Conservation (phyloP, 2,329 filamentous ascomycete genomes). For the Sporothrix variecibatus region DNA sequence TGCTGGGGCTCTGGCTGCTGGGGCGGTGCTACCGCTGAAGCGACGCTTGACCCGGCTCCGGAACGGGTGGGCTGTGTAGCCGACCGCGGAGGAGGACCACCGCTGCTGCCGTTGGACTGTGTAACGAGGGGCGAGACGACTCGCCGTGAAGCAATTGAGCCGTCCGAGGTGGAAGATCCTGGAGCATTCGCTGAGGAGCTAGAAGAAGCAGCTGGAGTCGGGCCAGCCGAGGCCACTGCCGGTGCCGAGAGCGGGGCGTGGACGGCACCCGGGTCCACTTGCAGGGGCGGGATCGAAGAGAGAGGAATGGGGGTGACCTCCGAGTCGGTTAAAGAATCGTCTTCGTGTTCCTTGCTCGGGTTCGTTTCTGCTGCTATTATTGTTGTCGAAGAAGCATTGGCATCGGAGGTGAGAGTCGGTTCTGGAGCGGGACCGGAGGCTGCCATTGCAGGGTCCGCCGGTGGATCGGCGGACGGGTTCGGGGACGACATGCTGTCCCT, state of each 20-base stretch:
- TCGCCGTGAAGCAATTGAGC: slow-evolving; percentile 11
- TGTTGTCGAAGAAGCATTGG: slow-evolving; percentile 45
- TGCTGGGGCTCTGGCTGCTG: slow-evolving; percentile 80
- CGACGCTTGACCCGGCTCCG: slow-evolving; percentile 71
- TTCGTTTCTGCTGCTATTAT: background rate
- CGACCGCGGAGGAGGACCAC: slow-evolving; percentile 29
- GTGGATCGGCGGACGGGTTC: background rate
- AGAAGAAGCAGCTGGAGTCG: background rate
- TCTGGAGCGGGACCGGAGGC: slow-evolving; percentile 54
- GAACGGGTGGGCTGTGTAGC: slow-evolving; percentile 34
- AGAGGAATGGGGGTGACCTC: slow-evolving; percentile 25
- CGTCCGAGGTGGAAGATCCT: background rate
- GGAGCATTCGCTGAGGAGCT: background rate
- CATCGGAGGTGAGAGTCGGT: slow-evolving; percentile 44
- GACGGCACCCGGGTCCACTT: slow-evolving; percentile 1
- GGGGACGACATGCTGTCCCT: slow-evolving; percentile 20
- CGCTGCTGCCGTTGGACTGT: slow-evolving; percentile 30
- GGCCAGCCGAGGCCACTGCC: background rate
- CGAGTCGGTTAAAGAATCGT: slow-evolving; percentile 12
- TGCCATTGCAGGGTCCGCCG: background rate
- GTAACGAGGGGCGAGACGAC: slow-evolving; percentile 26
- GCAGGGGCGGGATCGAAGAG: slow-evolving; percentile 14
- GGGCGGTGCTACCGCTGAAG: slow-evolving; percentile 78
- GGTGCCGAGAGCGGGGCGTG: slow-evolving; percentile 8
- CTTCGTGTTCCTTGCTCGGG: slow-evolving; percentile 24